Evolutionary conservation across 169 alveolate genomes (phyloP), one percentile per base, ranked within the genome.

Genomic region (Eimeria praecox): DNA sequence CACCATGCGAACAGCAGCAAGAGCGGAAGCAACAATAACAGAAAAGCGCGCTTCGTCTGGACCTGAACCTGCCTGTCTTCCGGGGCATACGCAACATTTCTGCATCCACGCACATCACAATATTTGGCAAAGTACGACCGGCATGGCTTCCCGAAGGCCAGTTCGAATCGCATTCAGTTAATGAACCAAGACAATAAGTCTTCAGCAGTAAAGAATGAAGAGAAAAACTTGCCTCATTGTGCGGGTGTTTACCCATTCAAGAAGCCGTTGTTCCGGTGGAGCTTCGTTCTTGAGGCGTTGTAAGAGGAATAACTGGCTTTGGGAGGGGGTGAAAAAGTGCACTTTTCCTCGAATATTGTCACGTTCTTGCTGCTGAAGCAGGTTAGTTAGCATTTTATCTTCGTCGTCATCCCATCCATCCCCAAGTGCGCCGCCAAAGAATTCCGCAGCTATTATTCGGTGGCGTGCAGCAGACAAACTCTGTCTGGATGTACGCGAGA

Each of bases 261-360:
- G 80, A 49, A 86, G 93, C 59, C 82, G 78, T 56, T 56, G 93
- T 40, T 86, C 93, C 42, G 59, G 44, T 38, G 93, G 71, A 38
- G 93, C 93, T 62, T 86, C 93, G 40, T 86, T 86, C 82, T 62
- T 86, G 77, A 69, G 38, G 44, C 93, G 93, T 24, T 62, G 93
- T 18, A 86, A 52, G 80, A 86, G 93, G 56, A 86, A 46, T 42
- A 86, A 10, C 64, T 86, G 77, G 64, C 40, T 38, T 9, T 86
- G 44, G 2, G 93, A 35, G 27, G 73, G 44, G 44, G 93, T 35
- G 40, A 86, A 62, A 56, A 86, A 86, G 42, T 86, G 93, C 12
- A 86, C 40, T 42, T 86, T 86, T 27, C 93, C 93, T 62, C 42
- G 93, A 42, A 86, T 62, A 2, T 56, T 56, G 49, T 86, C 66